Evolutionary conservation across 139 green algal genomes (phyloP).

Genomic region (Chlorella sp.): DNA sequence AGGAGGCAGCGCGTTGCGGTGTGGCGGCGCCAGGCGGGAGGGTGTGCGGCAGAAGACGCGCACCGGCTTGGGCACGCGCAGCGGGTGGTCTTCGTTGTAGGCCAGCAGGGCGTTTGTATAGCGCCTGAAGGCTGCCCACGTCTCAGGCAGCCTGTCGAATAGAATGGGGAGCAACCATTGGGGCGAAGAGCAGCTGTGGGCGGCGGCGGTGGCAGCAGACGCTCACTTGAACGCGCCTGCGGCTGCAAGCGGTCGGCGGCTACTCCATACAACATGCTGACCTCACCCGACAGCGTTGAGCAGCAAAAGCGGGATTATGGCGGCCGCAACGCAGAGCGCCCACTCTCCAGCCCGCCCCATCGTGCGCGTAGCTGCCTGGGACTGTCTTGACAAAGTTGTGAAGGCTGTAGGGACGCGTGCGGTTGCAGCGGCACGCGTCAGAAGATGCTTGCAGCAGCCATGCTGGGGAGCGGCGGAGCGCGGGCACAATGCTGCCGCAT

Average conservation of each 20-base stretch:
- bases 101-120: neutral
- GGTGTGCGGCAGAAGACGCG: too few relatives aligned
- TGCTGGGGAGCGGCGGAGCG: too few relatives aligned
- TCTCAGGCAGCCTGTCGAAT: conserved; percentile 2
- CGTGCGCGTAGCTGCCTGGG: too few relatives aligned
- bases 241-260: neutral
- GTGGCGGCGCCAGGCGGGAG: too few relatives aligned
- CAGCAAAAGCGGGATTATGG: neutral
- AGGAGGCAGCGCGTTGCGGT: too few relatives aligned
- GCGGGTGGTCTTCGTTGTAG: neutral
- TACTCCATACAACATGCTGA: neutral
- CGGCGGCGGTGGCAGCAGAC: neutral
- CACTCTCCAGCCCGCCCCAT: too few relatives aligned
- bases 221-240: neutral
- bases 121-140: neutral
- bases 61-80: neutral
- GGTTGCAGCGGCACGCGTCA: too few relatives aligned
- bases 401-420: too few relatives aligned
- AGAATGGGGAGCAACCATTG: neutral
- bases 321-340: neutral
- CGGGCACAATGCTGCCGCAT: too few relatives aligned
- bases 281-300: neutral
- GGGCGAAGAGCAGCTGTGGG: neutral
- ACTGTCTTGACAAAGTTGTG: too few relatives aligned
- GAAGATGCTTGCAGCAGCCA: too few relatives aligned